A percentile compares a stretch with the other conserved stretches of the same genome.
Conservation (phyloP, 768 basidiomycete species). For the Flagelloscypha sp. region DNA sequence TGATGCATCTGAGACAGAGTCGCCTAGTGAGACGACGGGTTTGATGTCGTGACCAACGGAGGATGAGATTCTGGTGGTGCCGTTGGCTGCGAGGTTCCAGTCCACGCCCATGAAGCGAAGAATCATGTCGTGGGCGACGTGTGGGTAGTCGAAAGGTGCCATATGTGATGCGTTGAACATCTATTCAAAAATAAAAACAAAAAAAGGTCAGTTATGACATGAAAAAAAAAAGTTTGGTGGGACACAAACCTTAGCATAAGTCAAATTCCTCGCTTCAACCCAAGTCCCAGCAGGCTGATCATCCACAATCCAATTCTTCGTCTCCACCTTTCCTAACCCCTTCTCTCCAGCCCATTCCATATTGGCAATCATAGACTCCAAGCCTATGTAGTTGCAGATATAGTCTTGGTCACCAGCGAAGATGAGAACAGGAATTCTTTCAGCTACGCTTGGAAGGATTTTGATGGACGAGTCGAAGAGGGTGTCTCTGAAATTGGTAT, state of each 20-base stretch:
- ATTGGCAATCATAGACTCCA: slow-evolving; percentile 75
- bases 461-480: slow-evolving; percentile 62
- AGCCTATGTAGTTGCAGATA: slow-evolving; percentile 92
- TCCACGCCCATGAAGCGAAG: slow-evolving; percentile 94
- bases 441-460: slow-evolving; percentile 70
- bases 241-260: slow-evolving; percentile 74
- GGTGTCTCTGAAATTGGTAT: slow-evolving; percentile 46
- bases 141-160: slow-evolving; percentile 83
- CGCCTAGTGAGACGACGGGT: slow-evolving; percentile 48
- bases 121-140: slow-evolving; percentile 95
- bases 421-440: slow-evolving; percentile 75
- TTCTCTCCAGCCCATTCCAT: slow-evolving; percentile 81
- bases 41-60: slow-evolving; percentile 69
- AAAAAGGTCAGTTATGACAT: not conserved
- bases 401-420: slow-evolving; percentile 95
- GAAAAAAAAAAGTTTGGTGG: not conserved
- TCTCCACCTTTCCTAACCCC: slow-evolving; percentile 70
- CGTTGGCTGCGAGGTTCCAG: slow-evolving; percentile 71
- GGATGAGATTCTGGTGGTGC: slow-evolving; percentile 75
- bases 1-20: slow-evolving; percentile 27
- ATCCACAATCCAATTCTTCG: slow-evolving; percentile 69
- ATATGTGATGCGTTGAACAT: slow-evolving; percentile 94
- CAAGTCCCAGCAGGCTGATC: slow-evolving; percentile 80
- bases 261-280: slow-evolving; percentile 82
- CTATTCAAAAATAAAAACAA: slow-evolving; percentile 26